Conservation (phyloP, 192 early-diverging fungal genomes). For the Coemansia sp. region DNA sequence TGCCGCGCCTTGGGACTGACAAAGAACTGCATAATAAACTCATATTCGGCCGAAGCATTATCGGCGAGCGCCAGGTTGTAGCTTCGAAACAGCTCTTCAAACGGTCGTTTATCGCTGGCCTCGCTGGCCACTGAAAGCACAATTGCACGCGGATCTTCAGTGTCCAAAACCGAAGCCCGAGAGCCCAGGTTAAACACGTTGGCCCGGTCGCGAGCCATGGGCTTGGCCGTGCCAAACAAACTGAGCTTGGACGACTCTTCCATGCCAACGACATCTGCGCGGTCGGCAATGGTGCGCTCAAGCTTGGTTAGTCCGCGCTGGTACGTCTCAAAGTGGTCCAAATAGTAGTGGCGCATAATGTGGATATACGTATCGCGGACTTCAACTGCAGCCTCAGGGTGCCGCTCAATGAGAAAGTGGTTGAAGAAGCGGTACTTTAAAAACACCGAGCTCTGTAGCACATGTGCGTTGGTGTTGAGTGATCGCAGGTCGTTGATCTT, state of each 20-base stretch:
- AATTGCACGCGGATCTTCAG: constrained; percentile 82
- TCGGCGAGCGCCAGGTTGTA: constrained; percentile 89
- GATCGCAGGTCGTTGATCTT: constrained; percentile 84
- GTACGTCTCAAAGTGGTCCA: constrained; percentile 90
- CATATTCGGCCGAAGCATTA: constrained; percentile 93
- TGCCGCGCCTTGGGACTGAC: constrained; percentile 62
- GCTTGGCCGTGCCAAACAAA: constrained; percentile 68
- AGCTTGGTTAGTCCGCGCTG: constrained; percentile 70
- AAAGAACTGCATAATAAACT: constrained; percentile 92
- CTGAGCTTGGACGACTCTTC: constrained; percentile 80
- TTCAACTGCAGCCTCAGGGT: constrained; percentile 83
- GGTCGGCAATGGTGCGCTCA: constrained; percentile 77
- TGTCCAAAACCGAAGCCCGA: constrained; percentile 73
- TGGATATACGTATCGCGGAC: constrained; percentile 83
- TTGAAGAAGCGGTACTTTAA: constrained; percentile 91
- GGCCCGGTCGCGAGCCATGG: constrained; percentile 71
- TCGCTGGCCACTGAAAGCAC: constrained; percentile 57
- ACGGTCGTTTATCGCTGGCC: constrained; percentile 56
- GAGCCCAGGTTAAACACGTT: constrained; percentile 86
- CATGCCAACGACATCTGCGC: constrained; percentile 78
- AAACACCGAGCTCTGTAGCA: constrained; percentile 88
- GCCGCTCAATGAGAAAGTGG: constrained; percentile 86
- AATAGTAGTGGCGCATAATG: constrained; percentile 82
- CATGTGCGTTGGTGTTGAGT: constrained; percentile 90
- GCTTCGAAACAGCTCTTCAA: constrained; percentile 88